Base-by-base conservation (phyloP, 2,329 filamentous ascomycete species). In the Microcyclosporella mali region DNA sequence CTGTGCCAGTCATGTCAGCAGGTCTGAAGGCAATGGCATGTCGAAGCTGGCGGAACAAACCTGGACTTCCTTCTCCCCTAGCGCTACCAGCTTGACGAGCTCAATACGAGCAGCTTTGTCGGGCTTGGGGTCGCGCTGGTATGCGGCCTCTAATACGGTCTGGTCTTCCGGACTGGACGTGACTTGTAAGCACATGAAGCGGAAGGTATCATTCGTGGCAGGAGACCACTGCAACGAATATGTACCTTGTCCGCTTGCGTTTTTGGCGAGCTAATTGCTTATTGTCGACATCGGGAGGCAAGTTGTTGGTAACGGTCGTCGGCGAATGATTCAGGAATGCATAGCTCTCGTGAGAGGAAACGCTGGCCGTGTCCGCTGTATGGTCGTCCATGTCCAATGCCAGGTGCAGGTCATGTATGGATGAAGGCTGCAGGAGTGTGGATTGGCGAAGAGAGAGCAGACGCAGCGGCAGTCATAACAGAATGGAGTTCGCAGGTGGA, bases 11-110 rank as follows among this genome's bases (percentile, higher is more conserved):
- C 15, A 6, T 17, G 33, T 34, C n/a, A 34, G 33, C 15, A 34
- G 11, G 18, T 11, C 3, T 16, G 33, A 34, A 6, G 14, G 3
- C 12, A 16, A 16, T 17, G 3, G 33, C 49, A 33, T 29, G 41
- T 37, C 6, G 18, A 18, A 16, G 34, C 3, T 14, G 8, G 19
- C 18, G 34, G 34, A 11, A 4, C 82, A 66, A 70, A 95, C 90
- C 81, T 95, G 90, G 29, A 95, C 88, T 71, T 95, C 89, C 66
- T 95, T 95, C 70, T 95, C 89, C 54, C 86, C 90, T 51, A 97
- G 75, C 17, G 86, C 84, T 48, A 95, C 88, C 66, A 82, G 85
- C 67, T 79, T 78, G 47, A 94, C 87, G 51, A 97, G 88, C 45
- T 83, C 82, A 35, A 86, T 76, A 69, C 90, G 86, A 65, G 87